Evolutionary conservation across 148 eudicot genomes (phyloP).

Genomic region (Linanthus parryae): DNA sequence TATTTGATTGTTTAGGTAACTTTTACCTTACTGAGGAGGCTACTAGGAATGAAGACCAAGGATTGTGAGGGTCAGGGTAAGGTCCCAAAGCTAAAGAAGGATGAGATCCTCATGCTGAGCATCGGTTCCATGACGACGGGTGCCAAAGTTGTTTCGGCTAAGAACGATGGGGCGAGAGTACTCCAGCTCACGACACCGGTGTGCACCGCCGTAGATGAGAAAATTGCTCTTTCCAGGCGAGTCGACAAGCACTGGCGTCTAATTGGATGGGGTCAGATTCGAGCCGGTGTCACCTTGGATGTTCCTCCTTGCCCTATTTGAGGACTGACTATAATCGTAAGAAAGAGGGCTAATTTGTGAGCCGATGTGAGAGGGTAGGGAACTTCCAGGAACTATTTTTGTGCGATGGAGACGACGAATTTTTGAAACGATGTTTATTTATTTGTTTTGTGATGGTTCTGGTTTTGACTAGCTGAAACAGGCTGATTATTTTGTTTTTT

Average conservation of each 20-base stretch:
- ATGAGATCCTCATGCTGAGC: constrained; percentile 88
- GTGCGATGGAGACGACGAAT: constrained; percentile 12
- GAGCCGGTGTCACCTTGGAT: constrained; percentile 74
- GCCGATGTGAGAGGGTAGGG: constrained; percentile 8
- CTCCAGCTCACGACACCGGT: constrained; percentile 89
- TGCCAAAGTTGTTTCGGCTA: constrained; percentile 78
- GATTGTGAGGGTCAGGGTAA: constrained; percentile 90
- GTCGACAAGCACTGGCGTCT: constrained; percentile 98
- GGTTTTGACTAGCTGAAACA: too few relatives aligned
- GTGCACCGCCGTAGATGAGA: constrained; percentile 90
- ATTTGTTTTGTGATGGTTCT: too few relatives aligned
- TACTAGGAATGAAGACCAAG: constrained; percentile 90
- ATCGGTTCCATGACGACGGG: constrained; percentile 98
- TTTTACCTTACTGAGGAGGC: constrained; percentile 79
- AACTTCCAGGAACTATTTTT: constrained; percentile 9
- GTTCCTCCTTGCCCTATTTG: constrained; percentile 83
- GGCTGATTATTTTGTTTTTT: too few relatives aligned
- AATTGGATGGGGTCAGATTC: constrained; percentile 98
- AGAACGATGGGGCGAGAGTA: constrained; percentile 81
- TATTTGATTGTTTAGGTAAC: constrained; percentile 54
- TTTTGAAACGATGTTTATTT: too few relatives aligned
- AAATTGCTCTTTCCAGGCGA: constrained; percentile 81
- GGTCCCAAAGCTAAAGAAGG: constrained; percentile 76
- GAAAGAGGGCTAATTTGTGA: neutral
- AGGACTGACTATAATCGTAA: constrained; percentile 16